Evolutionary conservation across 257 asterid species (phyloP).

Genomic region (Nemophila menziesii): DNA sequence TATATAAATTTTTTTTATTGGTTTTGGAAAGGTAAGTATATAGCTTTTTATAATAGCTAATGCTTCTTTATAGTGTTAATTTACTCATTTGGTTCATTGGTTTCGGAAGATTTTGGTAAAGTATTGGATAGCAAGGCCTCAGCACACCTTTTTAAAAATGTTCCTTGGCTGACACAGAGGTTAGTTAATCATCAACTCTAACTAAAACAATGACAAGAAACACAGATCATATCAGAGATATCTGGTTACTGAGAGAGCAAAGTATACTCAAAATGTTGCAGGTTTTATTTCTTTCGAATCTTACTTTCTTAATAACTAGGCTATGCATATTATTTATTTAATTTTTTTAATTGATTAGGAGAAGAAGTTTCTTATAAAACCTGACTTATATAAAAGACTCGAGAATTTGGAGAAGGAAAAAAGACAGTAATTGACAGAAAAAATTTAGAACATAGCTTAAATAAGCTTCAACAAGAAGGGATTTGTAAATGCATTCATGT

Average conservation of each 20-base stretch:
- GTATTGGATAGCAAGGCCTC: too few relatives aligned
- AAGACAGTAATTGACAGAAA: constrained; percentile 53
- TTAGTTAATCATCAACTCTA: too few relatives aligned
- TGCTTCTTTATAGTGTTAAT: too few relatives aligned
- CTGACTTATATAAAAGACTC: constrained; percentile 74
- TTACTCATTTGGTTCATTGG: too few relatives aligned
- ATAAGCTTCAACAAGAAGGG: constrained; percentile 78
- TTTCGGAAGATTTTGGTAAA: too few relatives aligned
- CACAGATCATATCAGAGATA: constrained; percentile 36
- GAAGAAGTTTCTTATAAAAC: constrained; percentile 70
- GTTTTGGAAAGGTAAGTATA: too few relatives aligned
- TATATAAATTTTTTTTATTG: too few relatives aligned
- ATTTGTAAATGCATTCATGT: constrained; percentile 59
- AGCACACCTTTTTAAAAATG: too few relatives aligned
- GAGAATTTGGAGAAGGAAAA: constrained; percentile 62
- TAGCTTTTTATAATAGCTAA: too few relatives aligned
- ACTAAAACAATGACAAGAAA: too few relatives aligned
- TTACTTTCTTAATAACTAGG: constrained; percentile 10
- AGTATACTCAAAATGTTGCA: constrained; percentile 68
- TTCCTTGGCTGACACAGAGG: too few relatives aligned
- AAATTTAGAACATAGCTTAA: constrained; percentile 62
- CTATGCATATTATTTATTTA: constrained; percentile 12
- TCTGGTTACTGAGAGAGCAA: constrained; percentile 73
- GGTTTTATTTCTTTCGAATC: constrained; percentile 35
- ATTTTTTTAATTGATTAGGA: constrained; percentile 43